Evolutionary conservation across 805 yeast species (phyloP), one percentile per base, ranked within the genome.

Genomic region (Hanseniaspora osmophila): DNA sequence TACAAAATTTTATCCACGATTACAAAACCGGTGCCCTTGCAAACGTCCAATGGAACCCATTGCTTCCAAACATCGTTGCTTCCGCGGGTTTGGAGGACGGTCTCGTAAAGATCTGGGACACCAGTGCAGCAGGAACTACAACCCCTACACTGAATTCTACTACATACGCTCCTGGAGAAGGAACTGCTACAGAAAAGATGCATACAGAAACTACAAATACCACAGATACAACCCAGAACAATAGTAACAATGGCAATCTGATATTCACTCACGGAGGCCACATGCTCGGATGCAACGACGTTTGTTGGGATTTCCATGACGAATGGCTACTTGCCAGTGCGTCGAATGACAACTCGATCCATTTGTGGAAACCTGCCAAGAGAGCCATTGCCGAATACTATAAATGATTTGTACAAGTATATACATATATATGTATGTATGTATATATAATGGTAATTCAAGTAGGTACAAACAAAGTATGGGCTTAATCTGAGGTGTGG

Each of bases 191-290:
- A n/a, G n/a, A n/a, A n/a, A n/a, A n/a, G n/a, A n/a, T 22, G 27
- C 4, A 4, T 22, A 22, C 27, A 22, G 16, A 60, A 32, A 32
- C 13, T 11, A 13, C 18, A 40, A 30, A 22, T 16, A 22, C 11
- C 9, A 16, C 27, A 27, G 29, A 15, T 15, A 11, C 9, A 30
- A 10, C 27, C 11, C 33, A 32, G 9, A n/a, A 32, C 15, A 32
- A 11, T n/a, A 4, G 10, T 6, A 9, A 32, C 10, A n/a, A 32
- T n/a, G 15, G 15, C 10, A 32, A 53, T 43, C 55, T 72, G 44
- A 40, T 76, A 7, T 87, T 88, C 56, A 68, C 70, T 2, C 97
- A 88, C 61, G 80, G 78, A 3, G 96, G 96, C 0, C 97, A 88
- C 60, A 72, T 80, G 73, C 66, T 81, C n/a, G 87, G 90, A 3